phyloP scores from a whole-genome alignment of 2,329 filamentous ascomycete genomes.

The Clarireedia monteithiana region DNA sequence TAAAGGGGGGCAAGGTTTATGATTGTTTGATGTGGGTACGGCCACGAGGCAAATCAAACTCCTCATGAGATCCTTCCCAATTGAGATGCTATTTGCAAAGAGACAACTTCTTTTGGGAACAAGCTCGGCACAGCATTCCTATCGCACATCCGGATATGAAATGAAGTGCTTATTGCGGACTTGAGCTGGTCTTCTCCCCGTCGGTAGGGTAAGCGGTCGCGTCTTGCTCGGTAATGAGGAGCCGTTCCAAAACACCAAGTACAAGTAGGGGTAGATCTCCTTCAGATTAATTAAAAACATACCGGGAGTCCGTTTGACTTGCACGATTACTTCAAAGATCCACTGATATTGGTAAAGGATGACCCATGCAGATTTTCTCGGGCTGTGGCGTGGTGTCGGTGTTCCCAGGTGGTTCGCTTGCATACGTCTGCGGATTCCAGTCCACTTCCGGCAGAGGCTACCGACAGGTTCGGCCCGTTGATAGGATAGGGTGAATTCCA shows the following conservation, averaged over 20 bases:
- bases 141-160: slow-evolving; percentile 19
- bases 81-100: slow-evolving; percentile 5
- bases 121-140: slow-evolving; percentile 1
- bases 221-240: slow-evolving; percentile 23
- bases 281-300: slow-evolving; percentile 25
- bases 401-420: slow-evolving; percentile 22
- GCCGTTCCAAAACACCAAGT: slow-evolving; percentile 15
- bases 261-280: slow-evolving; percentile 13
- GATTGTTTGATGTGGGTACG: slow-evolving; percentile 5
- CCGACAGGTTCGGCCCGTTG: slow-evolving; percentile 25
- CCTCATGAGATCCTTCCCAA: slow-evolving; percentile 3
- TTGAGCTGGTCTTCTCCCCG: slow-evolving; percentile 5
- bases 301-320: slow-evolving; percentile 20
- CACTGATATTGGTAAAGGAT: slow-evolving; percentile 11
- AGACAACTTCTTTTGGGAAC: not conserved
- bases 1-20: not conserved
- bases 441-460: slow-evolving; percentile 14
- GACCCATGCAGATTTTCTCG: slow-evolving; percentile 16
- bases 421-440: slow-evolving; percentile 21
- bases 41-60: slow-evolving; percentile 6
- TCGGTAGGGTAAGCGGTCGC: not conserved
- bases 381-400: slow-evolving; percentile 20
- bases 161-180: slow-evolving; percentile 20
- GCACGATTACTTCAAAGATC: slow-evolving; percentile 3
- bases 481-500: slow-evolving; percentile 18